Evolutionary conservation across 768 basidiomycete species (phyloP).

Genomic region (Russula griseocarnosa): DNA sequence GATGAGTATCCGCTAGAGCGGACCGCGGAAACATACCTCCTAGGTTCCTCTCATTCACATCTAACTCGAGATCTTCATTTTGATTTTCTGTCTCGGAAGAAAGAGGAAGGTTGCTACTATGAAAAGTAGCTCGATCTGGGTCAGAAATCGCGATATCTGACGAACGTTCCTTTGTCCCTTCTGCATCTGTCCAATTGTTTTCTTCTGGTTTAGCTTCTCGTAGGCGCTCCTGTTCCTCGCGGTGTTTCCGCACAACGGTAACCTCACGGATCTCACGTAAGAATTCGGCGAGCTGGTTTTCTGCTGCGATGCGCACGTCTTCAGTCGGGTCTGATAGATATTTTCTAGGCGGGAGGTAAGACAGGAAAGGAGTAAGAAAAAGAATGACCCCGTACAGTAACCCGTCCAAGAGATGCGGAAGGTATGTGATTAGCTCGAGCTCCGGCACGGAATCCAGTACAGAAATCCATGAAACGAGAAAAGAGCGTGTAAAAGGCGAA

Average conservation of each 20-base stretch:
- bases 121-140: constrained; percentile 13
- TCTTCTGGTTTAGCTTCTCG: constrained; percentile 20
- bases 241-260: constrained; percentile 63
- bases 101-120: constrained; percentile 6
- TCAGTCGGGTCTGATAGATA: constrained; percentile 94
- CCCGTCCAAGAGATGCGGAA: constrained; percentile 93
- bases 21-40: constrained; percentile 37
- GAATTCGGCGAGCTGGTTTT: constrained; percentile 84
- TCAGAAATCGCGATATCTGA: constrained; percentile 7
- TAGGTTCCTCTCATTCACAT: constrained; percentile 54
- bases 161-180: constrained; percentile 11
- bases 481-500: constrained; percentile 92
- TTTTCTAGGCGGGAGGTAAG: constrained; percentile 50
- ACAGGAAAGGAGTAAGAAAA: constrained; percentile 17
- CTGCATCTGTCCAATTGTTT: constrained; percentile 9
- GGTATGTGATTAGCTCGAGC: constrained; percentile 87
- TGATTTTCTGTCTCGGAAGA: constrained; percentile 31
- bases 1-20: constrained; percentile 9
- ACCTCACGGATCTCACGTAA: constrained; percentile 87
- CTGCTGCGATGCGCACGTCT: constrained; percentile 88
- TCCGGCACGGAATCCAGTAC: constrained; percentile 96
- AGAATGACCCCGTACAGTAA: constrained; percentile 58
- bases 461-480: constrained; percentile 95
- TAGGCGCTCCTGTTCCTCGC: constrained; percentile 44
- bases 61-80: constrained; percentile 37